Evolutionary conservation across 2,329 filamentous ascomycete species (phyloP), one percentile per base, ranked within the genome.

Genomic region (Colletotrichum magnum): DNA sequence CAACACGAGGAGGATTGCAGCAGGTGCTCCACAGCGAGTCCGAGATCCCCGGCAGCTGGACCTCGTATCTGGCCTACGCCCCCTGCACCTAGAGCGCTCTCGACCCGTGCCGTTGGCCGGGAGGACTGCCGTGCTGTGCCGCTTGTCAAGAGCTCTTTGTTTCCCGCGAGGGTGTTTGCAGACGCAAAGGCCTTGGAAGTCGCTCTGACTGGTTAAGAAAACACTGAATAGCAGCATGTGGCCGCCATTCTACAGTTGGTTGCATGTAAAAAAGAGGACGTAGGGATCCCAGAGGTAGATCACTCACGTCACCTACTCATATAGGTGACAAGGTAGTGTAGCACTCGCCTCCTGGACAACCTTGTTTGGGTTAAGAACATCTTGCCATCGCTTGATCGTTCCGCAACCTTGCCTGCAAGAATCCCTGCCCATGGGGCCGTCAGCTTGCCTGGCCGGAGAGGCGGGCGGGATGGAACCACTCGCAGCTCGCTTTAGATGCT

Each of bases 1-100:
- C 26, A 62, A 62, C 59, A 62, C 59, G 59, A 62, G 59, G 9
- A 62, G 50, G 59, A 62, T 47, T 62, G 59, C 59, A 53, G 16
- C 16, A n/a, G 32, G 21, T 15, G 59, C 50, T 21, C 59, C 59
- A 62, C 59, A 21, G 39, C 21, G 26, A n/a, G 48, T 36, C 58
- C 26, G 41, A 6, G 12, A 21, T 26, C 39, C 36, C n/a, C 36
- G 50, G 16, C 15, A 21, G 26, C 39, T 15, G 16, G 6, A 47
- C 24, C 59, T 62, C 50, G 59, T 62, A 47, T 62, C 36, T 45
- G 36, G 58, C 4, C 58, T 21, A 45, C 21, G 26, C 16, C 47
- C 53, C 18, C 15, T 36, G 32, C 32, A 36, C 32, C 32, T 2
- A 36, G 7, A 36, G 2, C 9, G 32, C 32, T 36, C 2, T 36